These are phyloP conservation scores for Fragosphaeria purpurea DNA, from an alignment of 2,329 filamentous ascomycete genomes.

Conservation along the genomic window DNA sequence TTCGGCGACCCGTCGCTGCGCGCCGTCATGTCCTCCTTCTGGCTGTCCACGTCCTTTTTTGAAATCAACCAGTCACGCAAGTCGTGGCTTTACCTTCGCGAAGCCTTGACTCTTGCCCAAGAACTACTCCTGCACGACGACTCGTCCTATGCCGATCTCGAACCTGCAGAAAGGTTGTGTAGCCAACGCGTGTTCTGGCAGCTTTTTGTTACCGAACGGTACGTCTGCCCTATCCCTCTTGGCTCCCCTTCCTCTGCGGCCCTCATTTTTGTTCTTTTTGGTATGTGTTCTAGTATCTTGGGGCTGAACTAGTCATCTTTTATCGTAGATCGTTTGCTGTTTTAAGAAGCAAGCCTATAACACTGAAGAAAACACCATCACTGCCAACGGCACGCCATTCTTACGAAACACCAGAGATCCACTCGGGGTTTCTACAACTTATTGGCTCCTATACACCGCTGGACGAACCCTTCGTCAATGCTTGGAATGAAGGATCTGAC, in stretches of 20 bases:
- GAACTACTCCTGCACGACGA: constrained; percentile 51
- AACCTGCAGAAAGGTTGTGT: constrained; percentile 41
- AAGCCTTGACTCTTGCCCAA: constrained; percentile 50
- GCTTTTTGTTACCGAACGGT: constrained; percentile 52
- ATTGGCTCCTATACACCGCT: constrained; percentile 53
- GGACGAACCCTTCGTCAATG: constrained; percentile 51
- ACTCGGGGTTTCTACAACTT: constrained; percentile 49
- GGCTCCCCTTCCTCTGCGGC: background rate
- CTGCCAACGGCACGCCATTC: constrained; percentile 41
- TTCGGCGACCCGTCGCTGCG: constrained; percentile 43
- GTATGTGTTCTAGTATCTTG: too few relatives aligned
- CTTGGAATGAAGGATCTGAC: constrained; percentile 51
- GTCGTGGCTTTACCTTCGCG: constrained; percentile 52
- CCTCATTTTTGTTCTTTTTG: background rate
- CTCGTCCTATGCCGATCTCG: constrained; percentile 37
- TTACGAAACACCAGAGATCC: constrained; percentile 41
- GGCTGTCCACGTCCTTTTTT: constrained; percentile 50
- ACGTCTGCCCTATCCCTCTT: constrained; percentile 4
- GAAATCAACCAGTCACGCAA: constrained; percentile 52
- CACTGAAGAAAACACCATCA: constrained; percentile 48
- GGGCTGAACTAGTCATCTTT: too few relatives aligned
- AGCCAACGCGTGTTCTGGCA: constrained; percentile 51
- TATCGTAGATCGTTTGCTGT: constrained; percentile 48
- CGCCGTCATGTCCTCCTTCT: constrained; percentile 53
- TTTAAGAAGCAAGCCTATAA: constrained; percentile 52